phyloP scores from a whole-genome alignment of 2,329 filamentous ascomycete genomes.

The Aureobasidium lini region DNA sequence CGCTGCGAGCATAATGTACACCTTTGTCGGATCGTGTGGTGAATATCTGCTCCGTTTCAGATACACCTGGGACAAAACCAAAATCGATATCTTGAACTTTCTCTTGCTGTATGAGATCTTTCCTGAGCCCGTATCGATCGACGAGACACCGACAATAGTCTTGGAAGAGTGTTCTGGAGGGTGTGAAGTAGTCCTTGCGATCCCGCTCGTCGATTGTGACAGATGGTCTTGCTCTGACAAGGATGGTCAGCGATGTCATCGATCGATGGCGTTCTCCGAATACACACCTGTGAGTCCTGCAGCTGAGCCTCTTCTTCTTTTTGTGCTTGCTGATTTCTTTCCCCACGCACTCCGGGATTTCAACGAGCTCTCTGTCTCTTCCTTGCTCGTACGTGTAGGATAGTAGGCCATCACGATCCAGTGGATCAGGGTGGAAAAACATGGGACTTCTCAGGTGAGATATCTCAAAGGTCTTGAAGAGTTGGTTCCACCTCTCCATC shows the following conservation, averaged over 20 bases:
- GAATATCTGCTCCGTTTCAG: conserved; percentile 51
- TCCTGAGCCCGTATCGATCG: conserved; percentile 39
- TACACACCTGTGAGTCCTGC: conserved; percentile 7
- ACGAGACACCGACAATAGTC: conserved; percentile 35
- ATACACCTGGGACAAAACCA: conserved; percentile 34
- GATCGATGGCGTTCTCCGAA: not conserved
- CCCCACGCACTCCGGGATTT: conserved; percentile 68
- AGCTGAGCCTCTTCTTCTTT: conserved; percentile 53
- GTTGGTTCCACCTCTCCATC: conserved; percentile 63
- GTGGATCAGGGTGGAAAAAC: conserved; percentile 75
- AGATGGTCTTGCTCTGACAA: conserved; percentile 19
- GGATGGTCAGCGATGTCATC: not conserved
- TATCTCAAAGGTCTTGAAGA: conserved; percentile 64
- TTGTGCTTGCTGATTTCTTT: conserved; percentile 75
- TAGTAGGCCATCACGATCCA: conserved; percentile 65
- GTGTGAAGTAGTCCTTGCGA: conserved; percentile 40
- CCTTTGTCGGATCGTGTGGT: conserved; percentile 52
- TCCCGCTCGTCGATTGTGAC: conserved; percentile 39
- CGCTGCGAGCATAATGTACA: conserved; percentile 50
- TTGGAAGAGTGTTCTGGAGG: conserved; percentile 33
- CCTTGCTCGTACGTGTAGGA: conserved; percentile 58
- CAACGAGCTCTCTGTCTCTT: conserved; percentile 56
- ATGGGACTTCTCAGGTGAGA: conserved; percentile 68
- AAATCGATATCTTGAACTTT: conserved; percentile 56
- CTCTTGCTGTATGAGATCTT: conserved; percentile 52